Conservation (phyloP, 192 early-diverging fungal genomes). For the Piromyces finnis region DNA sequence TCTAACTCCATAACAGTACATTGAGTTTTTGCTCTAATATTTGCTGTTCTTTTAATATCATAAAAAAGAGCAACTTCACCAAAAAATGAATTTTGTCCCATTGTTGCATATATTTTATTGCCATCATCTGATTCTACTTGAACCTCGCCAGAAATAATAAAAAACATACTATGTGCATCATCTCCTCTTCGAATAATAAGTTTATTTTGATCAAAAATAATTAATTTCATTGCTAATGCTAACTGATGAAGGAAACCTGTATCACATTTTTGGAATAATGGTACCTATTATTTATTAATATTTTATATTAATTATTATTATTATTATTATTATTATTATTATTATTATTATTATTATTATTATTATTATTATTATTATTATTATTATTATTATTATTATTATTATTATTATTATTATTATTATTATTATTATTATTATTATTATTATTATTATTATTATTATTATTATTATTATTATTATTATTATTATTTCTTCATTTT, state of each 20-base stretch:
- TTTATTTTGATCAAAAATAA: constrained; percentile 11
- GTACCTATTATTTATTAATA: constrained; percentile 9
- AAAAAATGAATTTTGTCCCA: constrained; percentile 18
- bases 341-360: too few relatives aligned
- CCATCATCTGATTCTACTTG: constrained; percentile 30
- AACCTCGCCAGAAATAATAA: constrained; percentile 27
- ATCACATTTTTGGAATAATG: constrained; percentile 21
- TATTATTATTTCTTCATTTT: too few relatives aligned
- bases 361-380: too few relatives aligned
- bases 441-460: too few relatives aligned
- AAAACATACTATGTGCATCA: constrained; percentile 23
- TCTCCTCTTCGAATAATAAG: constrained; percentile 21
- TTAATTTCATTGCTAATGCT: constrained; percentile 19
- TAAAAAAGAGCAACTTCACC: constrained; percentile 36
- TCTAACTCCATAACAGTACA: constrained; percentile 25
- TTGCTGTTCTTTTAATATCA: constrained; percentile 27
- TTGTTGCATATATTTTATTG: constrained; percentile 17
- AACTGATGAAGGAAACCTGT: constrained; percentile 26
- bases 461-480: too few relatives aligned
- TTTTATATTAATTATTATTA: neutral
- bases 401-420: too few relatives aligned
- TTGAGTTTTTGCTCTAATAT: constrained; percentile 13
- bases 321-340: too few relatives aligned
- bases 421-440: too few relatives aligned
- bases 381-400: too few relatives aligned